These are phyloP conservation scores for Toxoplasma gondii DNA, from an alignment of 169 alveolate species.

Conservation along the genomic window DNA sequence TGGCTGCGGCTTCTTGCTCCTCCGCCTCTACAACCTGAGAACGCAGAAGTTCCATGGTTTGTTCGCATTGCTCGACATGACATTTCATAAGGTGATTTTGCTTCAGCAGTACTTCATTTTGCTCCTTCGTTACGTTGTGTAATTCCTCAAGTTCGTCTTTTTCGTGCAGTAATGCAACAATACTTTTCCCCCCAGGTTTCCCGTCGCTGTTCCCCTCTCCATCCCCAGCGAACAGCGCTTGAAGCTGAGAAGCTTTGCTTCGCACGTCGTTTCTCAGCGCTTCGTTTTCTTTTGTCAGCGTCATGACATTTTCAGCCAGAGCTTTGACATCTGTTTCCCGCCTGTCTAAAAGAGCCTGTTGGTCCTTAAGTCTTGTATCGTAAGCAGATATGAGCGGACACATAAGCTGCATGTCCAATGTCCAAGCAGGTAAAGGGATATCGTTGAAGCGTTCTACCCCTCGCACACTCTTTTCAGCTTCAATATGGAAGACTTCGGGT, in stretches of 20 bases:
- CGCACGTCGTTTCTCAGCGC: slow-evolving; percentile 61
- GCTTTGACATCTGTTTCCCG: slow-evolving; percentile 48
- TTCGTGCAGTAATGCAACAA: slow-evolving; percentile 42
- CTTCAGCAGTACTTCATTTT: slow-evolving; percentile 62
- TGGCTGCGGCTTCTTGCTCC: background rate
- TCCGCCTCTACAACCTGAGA: background rate
- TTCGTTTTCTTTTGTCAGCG: slow-evolving; percentile 66
- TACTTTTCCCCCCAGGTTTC: slow-evolving; percentile 22
- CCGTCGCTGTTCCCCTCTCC: slow-evolving; percentile 49
- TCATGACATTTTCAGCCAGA: slow-evolving; percentile 49
- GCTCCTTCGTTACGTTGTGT: slow-evolving; percentile 54
- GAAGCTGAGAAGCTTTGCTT: slow-evolving; percentile 59
- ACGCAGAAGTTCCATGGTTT: slow-evolving; percentile 49
- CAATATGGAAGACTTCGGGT: background rate
- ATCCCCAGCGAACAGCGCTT: slow-evolving; percentile 41
- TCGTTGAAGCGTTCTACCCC: background rate
- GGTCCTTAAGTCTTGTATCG: slow-evolving; percentile 66
- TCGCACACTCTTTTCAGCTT: background rate
- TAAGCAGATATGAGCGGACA: slow-evolving; percentile 69
- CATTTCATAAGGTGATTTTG: slow-evolving; percentile 64
- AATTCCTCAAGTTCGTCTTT: slow-evolving; percentile 66
- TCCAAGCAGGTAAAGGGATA: slow-evolving; percentile 70
- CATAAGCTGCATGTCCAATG: slow-evolving; percentile 66
- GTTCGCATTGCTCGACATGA: slow-evolving; percentile 62
- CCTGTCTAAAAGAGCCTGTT: slow-evolving; percentile 47